phyloP scores from a whole-genome alignment of 495 filamentous ascomycete species.

The Tuber brumale region DNA sequence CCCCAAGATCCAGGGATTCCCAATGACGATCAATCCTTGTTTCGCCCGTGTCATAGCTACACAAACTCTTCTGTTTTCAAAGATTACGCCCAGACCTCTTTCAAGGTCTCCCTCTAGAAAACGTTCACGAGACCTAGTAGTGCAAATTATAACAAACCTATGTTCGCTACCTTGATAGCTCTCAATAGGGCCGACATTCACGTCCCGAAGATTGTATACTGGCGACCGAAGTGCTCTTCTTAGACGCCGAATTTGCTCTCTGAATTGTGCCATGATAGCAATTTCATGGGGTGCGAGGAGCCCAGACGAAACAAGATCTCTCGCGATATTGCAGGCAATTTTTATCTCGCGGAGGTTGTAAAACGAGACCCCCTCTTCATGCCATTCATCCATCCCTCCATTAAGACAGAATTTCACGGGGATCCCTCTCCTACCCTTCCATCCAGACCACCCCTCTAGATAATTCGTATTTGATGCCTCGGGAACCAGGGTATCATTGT shows the following conservation, averaged over 20 bases:
- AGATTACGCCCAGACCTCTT: constrained; percentile 49
- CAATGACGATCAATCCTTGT: constrained; percentile 51
- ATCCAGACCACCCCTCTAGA: constrained; percentile 46
- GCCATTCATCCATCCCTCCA: constrained; percentile 47
- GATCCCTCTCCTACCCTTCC: constrained; percentile 47
- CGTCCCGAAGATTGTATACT: constrained; percentile 42
- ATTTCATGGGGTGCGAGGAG: constrained; percentile 46
- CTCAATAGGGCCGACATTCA: constrained; percentile 55
- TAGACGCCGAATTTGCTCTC: constrained; percentile 49
- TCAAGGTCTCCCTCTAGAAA: constrained; percentile 48
- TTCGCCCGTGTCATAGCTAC: constrained; percentile 55
- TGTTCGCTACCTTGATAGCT: constrained; percentile 55
- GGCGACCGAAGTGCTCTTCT: constrained; percentile 43
- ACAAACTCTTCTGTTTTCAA: constrained; percentile 49
- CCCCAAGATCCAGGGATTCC: constrained; percentile 47
- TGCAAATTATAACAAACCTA: constrained; percentile 53
- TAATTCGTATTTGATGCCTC: constrained; percentile 44
- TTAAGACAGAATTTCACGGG: constrained; percentile 51
- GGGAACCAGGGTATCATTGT: constrained; percentile 51
- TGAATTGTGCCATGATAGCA: constrained; percentile 53
- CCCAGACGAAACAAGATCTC: constrained; percentile 42
- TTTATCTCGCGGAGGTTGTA: constrained; percentile 50
- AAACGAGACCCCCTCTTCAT: constrained; percentile 52
- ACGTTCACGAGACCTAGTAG: constrained; percentile 48
- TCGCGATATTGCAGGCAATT: constrained; percentile 46